Conservation (phyloP, 2,329 filamentous ascomycete species). For the Phaeosphaeria sp. region DNA sequence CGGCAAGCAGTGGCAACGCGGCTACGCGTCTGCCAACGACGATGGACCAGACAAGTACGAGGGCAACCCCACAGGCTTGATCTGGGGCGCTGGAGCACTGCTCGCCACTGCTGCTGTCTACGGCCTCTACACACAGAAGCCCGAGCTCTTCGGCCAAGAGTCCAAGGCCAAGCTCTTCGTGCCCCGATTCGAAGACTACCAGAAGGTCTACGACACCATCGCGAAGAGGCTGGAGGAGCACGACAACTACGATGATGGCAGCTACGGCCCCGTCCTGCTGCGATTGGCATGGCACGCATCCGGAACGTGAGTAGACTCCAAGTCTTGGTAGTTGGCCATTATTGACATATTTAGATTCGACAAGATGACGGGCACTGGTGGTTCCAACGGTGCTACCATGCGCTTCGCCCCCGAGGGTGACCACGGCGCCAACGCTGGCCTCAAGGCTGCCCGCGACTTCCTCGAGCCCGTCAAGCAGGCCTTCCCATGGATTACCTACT, state of each 20-base stretch:
- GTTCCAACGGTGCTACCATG: constrained; percentile 97
- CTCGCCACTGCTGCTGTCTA: constrained; percentile 37
- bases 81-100: constrained; percentile 42
- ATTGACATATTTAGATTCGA: constrained; percentile 65
- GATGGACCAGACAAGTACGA: constrained; percentile 55
- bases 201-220: constrained; percentile 91
- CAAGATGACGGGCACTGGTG: constrained; percentile 84
- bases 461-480: constrained; percentile 87
- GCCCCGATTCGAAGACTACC: constrained; percentile 86
- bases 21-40: constrained; percentile 70
- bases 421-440: constrained; percentile 93
- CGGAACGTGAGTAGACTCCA: constrained; percentile 65
- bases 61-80: constrained; percentile 57
- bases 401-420: constrained; percentile 86
- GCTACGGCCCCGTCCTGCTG: constrained; percentile 89
- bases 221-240: constrained; percentile 82
- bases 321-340: not conserved
- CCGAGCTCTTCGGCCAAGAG: constrained; percentile 50
- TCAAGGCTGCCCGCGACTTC: constrained; percentile 87
- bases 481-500: constrained; percentile 96
- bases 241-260: constrained; percentile 95
- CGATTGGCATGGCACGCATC: constrained; percentile 93
- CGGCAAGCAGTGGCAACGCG: constrained; percentile 79
- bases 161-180: constrained; percentile 62
- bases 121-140: constrained; percentile 62